Evolutionary conservation across 2,329 filamentous ascomycete species (phyloP).

Genomic region (Bipolaris gigantea): DNA sequence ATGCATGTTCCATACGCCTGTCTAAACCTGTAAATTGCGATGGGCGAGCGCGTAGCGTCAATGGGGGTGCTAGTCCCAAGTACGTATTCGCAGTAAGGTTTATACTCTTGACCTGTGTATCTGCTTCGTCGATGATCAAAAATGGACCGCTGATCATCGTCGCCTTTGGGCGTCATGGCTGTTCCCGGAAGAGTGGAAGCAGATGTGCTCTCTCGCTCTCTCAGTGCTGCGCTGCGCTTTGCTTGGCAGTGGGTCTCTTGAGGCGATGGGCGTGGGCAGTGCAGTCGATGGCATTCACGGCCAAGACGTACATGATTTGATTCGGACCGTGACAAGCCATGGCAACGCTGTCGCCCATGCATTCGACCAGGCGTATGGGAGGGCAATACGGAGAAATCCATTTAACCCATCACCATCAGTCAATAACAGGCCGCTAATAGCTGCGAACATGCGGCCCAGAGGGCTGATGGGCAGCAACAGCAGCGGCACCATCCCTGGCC

Average conservation of each 20-base stretch:
- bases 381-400: neutral
- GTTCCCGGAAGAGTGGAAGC: neutral
- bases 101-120: neutral
- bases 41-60: constrained; percentile 1
- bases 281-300: neutral
- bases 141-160: neutral
- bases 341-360: neutral
- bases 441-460: neutral
- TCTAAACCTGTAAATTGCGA: neutral
- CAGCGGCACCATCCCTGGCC: constrained; percentile 5
- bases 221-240: neutral
- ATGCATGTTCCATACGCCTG: constrained; percentile 5
- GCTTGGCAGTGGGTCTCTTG: constrained; percentile 5
- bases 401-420: too few relatives aligned
- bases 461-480: neutral
- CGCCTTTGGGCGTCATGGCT: neutral
- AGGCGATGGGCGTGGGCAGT: constrained; percentile 9
- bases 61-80: neutral
- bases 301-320: neutral
- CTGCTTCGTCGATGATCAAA: neutral
- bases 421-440: neutral
- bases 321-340: constrained; percentile 4
- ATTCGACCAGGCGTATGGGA: neutral
- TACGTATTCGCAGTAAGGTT: neutral
- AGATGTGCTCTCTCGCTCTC: neutral